Percentiles rank a stretch among this genome's conserved stretches.
phyloP scores from a whole-genome alignment of 2,329 filamentous ascomycete genomes.

The Botrytis tulipae region DNA sequence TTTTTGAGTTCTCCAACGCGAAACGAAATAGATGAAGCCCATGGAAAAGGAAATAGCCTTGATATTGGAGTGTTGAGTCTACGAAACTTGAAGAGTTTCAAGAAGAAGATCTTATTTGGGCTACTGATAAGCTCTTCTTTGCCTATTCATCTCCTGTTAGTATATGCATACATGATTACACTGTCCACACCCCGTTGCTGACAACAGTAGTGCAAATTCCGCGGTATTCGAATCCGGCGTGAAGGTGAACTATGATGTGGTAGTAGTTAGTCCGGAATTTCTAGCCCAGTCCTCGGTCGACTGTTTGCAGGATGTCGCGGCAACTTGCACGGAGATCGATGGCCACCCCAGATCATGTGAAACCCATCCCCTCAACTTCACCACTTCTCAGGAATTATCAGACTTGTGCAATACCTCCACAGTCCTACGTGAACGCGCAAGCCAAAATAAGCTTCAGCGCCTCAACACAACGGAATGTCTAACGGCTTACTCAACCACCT shows the following conservation, averaged over 20 bases:
- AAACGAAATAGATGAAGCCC: conserved; percentile 48
- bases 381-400: not conserved
- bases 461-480: conserved; percentile 29
- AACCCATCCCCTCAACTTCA: not conserved
- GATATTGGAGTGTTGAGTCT: conserved; percentile 47
- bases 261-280: conserved; percentile 27
- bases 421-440: conserved; percentile 18
- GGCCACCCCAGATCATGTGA: conserved; percentile 8
- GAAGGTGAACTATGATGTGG: conserved; percentile 29
- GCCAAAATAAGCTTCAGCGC: conserved; percentile 18
- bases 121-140: conserved; percentile 27
- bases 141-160: conserved; percentile 34
- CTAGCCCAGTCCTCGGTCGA: conserved; percentile 8
- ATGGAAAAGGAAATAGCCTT: conserved; percentile 43
- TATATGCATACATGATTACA: not conserved
- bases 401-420: conserved; percentile 11
- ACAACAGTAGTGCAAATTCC: conserved; percentile 27
- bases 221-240: conserved; percentile 28
- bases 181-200: not conserved
- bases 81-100: conserved; percentile 40
- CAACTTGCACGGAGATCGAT: conserved; percentile 23
- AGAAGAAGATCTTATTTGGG: conserved; percentile 25
- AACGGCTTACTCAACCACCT: conserved; percentile 26
- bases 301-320: conserved; percentile 8
- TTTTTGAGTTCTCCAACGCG: conserved; percentile 50